phyloP scores from a whole-genome alignment of 2,329 filamentous ascomycete species.

The Cytospora leucostoma region DNA sequence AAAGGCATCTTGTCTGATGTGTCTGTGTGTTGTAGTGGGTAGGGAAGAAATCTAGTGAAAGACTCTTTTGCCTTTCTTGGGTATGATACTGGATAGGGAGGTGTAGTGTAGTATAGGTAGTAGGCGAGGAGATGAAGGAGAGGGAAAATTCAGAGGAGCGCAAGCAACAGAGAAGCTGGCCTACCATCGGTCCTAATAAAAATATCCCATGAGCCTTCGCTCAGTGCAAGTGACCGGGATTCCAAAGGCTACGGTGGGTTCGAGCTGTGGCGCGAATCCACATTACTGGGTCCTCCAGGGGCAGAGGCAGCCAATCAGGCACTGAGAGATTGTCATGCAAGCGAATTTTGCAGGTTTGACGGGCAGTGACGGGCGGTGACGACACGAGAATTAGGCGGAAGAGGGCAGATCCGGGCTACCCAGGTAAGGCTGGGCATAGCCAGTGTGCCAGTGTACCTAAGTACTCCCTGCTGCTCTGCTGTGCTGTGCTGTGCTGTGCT shows the following conservation, averaged over 20 bases:
- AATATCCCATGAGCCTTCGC: slow-evolving; percentile 22
- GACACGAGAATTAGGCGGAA: slow-evolving; percentile 27
- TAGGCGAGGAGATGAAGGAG: slow-evolving; percentile 2
- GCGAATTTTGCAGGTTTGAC: slow-evolving; percentile 8
- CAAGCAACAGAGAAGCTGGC: slow-evolving; percentile 13
- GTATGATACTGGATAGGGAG: background rate
- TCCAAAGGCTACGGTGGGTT: slow-evolving; percentile 12
- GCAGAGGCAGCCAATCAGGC: slow-evolving; percentile 26
- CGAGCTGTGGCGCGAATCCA: slow-evolving; percentile 12
- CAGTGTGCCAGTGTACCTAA: no score
- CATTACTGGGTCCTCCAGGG: slow-evolving; percentile 16
- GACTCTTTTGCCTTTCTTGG: background rate
- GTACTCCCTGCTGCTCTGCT: no score
- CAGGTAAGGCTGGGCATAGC: background rate
- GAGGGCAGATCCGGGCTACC: slow-evolving; percentile 3
- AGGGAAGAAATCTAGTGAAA: slow-evolving; percentile 17
- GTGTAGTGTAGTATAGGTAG: slow-evolving; percentile 1
- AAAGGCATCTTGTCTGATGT: slow-evolving; percentile 41
- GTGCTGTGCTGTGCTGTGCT: no score
- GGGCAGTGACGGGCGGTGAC: background rate
- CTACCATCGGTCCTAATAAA: slow-evolving; percentile 13
- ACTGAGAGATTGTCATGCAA: slow-evolving; percentile 23
- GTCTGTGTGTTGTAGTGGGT: slow-evolving; percentile 23
- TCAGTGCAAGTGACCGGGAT: slow-evolving; percentile 13
- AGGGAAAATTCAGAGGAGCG: slow-evolving; percentile 20